phyloP scores from a whole-genome alignment of 805 yeast genomes.

The Ogataea trehaloabstinens region DNA sequence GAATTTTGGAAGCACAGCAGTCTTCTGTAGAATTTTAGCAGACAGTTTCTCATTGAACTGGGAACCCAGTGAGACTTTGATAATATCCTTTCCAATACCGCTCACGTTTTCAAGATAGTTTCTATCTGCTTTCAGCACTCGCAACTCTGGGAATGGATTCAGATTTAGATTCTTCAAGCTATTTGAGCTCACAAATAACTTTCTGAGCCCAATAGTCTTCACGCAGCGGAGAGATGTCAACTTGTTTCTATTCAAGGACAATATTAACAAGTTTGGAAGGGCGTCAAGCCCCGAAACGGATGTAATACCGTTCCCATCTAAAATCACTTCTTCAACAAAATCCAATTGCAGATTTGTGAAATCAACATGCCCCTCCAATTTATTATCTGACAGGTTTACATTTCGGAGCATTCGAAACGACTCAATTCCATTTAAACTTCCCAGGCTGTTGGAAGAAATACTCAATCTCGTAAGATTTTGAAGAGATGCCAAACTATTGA shows the following conservation, averaged over 20 bases:
- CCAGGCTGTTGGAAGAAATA: conserved; percentile 36
- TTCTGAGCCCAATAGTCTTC: conserved; percentile 31
- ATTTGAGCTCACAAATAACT: conserved; percentile 39
- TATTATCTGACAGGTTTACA: conserved; percentile 42
- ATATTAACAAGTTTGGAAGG: conserved; percentile 34
- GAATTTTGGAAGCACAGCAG: conserved; percentile 25
- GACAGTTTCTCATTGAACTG: conserved; percentile 26
- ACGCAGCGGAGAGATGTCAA: conserved; percentile 27
- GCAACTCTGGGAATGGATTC: conserved; percentile 35
- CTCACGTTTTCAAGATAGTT: conserved; percentile 25
- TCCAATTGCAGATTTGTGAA: conserved; percentile 35
- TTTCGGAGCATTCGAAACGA: conserved; percentile 38
- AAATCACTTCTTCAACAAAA: conserved; percentile 41
- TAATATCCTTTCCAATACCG: conserved; percentile 35
- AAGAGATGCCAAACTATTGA: conserved; percentile 37
- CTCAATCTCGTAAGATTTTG: conserved; percentile 43
- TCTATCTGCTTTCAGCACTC: conserved; percentile 46
- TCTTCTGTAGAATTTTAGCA: conserved; percentile 17
- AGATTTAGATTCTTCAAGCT: conserved; percentile 34
- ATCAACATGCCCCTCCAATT: conserved; percentile 37
- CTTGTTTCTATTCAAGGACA: conserved; percentile 43
- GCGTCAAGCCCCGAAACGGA: conserved; percentile 35
- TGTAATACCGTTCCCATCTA: conserved; percentile 42
- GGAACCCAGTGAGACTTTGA: conserved; percentile 43
- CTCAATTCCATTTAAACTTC: conserved; percentile 36